A percentile compares a stretch with the other conserved stretches of the same genome.
These are phyloP conservation scores for Lepidium campestre DNA, from an alignment of 441 rosid genomes.

Conservation along the genomic window DNA sequence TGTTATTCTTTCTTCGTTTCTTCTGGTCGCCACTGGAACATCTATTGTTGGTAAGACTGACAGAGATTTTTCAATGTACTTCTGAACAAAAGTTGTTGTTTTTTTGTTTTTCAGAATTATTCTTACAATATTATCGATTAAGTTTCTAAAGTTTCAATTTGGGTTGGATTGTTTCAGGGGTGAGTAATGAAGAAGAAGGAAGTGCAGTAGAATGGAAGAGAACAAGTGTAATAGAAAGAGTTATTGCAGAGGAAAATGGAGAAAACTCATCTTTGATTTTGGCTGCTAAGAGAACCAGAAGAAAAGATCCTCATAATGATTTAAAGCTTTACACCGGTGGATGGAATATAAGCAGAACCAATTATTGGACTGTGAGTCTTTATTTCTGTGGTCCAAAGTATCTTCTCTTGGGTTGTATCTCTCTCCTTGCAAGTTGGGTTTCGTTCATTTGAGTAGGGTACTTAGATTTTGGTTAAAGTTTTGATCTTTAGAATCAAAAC, in stretches of 20 bases:
- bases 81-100: background rate
- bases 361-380: constrained; percentile 79
- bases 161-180: constrained; percentile 5
- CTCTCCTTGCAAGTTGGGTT: background rate
- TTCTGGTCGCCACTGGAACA: constrained; percentile 27
- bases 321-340: constrained; percentile 68
- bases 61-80: background rate
- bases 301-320: constrained; percentile 61
- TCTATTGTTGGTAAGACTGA: constrained; percentile 23
- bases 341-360: constrained; percentile 71
- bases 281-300: constrained; percentile 64
- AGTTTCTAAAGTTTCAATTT: background rate
- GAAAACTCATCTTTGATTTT: constrained; percentile 51
- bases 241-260: constrained; percentile 36
- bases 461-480: background rate
- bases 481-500: background rate
- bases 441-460: background rate
- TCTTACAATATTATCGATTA: background rate
- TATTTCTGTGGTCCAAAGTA: constrained; percentile 4
- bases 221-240: constrained; percentile 31
- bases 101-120: too few species aligned
- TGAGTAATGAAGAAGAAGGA: constrained; percentile 14
- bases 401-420: background rate
- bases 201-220: constrained; percentile 38
- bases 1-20: constrained; percentile 13